Evolutionary conservation across 2,329 filamentous ascomycete species (phyloP), one percentile per base, ranked within the genome.

Genomic region (Passalora sequoiae): DNA sequence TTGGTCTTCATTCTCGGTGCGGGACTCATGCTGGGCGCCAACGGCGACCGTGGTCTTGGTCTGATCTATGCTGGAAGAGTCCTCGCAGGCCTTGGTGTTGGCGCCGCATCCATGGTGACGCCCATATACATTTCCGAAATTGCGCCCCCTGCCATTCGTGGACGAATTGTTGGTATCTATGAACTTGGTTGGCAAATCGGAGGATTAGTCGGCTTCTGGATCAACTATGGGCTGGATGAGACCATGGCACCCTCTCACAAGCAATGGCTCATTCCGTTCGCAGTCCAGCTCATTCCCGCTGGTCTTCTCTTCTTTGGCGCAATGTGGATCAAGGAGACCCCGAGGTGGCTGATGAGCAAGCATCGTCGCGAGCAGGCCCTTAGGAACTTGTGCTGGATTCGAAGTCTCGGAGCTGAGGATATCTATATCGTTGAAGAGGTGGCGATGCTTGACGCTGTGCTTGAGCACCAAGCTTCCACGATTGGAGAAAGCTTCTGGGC

Each of bases 401-500:
- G 81, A 29, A 75, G 80, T 38, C 72, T 83, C 2, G 61, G 69
- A 6, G 60, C 66, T 0, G 69, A 74, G 4, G 73, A 85, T 50
- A 65, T 78, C 10, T 88, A 89, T 61, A 82, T 89, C 46, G 67
- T 83, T 1, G 84, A 89, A 60, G 86, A 89, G 63, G 71, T 89
- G 17, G 72, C 74, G 43, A 80, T 76, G 50, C 83, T 89, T 48
- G 83, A 89, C 39, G 72, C 76, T 12, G 83, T 85, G 9, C 68
- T 88, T 13, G 81, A 86, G 49, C 68, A 78, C 13, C 83, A 83
- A 64, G 70, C 75, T 33, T 60, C 69, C 2, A 74, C 76, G 21
- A 77, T 87, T 33, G 84, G 84, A 6, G 66, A 77, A 12, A 84
- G 84, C 3, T 88, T 89, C 72, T 87, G 80, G 80, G 81, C 82